These are phyloP conservation scores for Penicillium subrubescens DNA, from an alignment of 495 filamentous ascomycete species.

Conservation along the genomic window DNA sequence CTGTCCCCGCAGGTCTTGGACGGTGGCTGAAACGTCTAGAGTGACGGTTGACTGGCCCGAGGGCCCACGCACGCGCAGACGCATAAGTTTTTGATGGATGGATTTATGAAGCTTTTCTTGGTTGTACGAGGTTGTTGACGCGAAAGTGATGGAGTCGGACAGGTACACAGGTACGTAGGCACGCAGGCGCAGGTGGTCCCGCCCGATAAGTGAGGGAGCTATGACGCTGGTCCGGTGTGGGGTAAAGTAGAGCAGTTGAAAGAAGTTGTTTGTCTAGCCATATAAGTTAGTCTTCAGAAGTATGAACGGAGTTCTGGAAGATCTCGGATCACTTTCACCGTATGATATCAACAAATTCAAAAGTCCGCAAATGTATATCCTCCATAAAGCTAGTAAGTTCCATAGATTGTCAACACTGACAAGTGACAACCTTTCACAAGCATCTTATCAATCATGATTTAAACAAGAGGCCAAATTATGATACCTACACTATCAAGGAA, in stretches of 20 bases:
- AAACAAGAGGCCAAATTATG: not conserved
- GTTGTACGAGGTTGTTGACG: not conserved
- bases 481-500: not conserved
- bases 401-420: not conserved
- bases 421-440: not conserved
- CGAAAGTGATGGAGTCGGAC: not conserved
- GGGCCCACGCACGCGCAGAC: constrained; percentile 64
- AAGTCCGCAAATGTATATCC: not conserved
- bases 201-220: constrained; percentile 8
- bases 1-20: constrained; percentile 59
- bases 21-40: constrained; percentile 64
- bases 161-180: not conserved
- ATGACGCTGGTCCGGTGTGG: constrained; percentile 9
- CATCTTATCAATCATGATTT: not conserved
- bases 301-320: not conserved
- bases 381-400: not conserved
- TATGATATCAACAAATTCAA: not conserved
- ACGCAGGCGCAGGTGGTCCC: constrained; percentile 4
- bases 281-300: not conserved
- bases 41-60: constrained; percentile 62
- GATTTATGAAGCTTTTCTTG: not conserved
- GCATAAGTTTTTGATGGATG: constrained; percentile 53
- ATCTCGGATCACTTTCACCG: not conserved
- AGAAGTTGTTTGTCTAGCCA: not conserved
- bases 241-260: not conserved